Percentiles rank a stretch among this genome's conserved stretches.
Conservation (phyloP, 495 filamentous ascomycete genomes). For the Neurospora pannonica region DNA sequence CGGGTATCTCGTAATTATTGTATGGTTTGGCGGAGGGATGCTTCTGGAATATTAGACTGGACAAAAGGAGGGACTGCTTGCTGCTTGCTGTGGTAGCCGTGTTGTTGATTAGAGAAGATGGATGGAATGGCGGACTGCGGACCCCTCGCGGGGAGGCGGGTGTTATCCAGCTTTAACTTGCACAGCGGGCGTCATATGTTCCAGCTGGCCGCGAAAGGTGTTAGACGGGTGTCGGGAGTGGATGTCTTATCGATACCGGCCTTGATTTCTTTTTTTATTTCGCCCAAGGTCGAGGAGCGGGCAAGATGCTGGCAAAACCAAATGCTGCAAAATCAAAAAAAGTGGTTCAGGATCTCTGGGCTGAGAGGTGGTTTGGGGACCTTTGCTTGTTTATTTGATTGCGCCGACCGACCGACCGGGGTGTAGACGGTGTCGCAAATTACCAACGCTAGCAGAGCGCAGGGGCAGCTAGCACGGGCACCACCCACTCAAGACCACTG, state of each 20-base stretch:
- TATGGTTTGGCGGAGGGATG: not conserved
- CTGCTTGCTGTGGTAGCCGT: not conserved
- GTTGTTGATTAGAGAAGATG: not conserved
- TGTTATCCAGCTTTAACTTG: constrained; percentile 8
- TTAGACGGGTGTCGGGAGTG: not conserved
- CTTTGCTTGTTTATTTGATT: constrained; percentile 33
- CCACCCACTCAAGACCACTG: not conserved
- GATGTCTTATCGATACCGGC: not conserved
- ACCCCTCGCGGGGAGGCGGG: not conserved
- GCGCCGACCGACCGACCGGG: constrained; percentile 11
- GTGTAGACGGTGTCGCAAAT: constrained; percentile 23
- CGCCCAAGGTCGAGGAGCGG: not conserved
- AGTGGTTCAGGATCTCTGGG: constrained; percentile 5
- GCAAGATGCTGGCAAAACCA: not conserved
- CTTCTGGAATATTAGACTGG: not conserved
- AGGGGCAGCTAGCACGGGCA: not conserved
- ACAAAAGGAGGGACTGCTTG: not conserved
- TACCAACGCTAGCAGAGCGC: constrained; percentile 17
- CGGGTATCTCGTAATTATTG: not conserved
- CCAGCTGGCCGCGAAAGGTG: constrained; percentile 3
- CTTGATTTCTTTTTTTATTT: not conserved
- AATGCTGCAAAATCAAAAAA: not conserved
- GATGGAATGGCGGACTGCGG: not conserved
- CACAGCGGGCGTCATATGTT: constrained; percentile 19
- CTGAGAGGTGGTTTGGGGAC: constrained; percentile 9